Conservation (phyloP, 1,139 yeast genomes). For the Debaryomyces singareniensis region DNA sequence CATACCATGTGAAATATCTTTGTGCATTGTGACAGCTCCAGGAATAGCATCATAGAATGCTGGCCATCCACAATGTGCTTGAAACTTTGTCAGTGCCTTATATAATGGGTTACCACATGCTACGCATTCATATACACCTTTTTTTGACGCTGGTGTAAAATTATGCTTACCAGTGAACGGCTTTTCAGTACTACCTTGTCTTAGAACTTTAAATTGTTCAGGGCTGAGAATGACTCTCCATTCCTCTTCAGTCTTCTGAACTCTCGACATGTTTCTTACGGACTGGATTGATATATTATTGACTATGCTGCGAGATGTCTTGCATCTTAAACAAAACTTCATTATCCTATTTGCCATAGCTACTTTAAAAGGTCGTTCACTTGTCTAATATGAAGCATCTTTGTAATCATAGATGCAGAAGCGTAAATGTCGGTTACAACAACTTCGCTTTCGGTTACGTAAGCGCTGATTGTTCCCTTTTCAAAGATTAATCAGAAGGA, state of each 20-base stretch:
- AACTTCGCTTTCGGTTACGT: no score
- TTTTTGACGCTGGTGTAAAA: conserved; percentile 32
- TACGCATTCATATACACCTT: conserved; percentile 76
- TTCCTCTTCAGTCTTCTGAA: conserved; percentile 49
- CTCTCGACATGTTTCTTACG: conserved; percentile 1
- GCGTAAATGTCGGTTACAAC: no score
- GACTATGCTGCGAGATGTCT: no score
- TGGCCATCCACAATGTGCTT: conserved; percentile 97
- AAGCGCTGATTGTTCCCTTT: no score
- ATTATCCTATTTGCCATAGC: no score
- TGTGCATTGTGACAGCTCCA: conserved; percentile 57
- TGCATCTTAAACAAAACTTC: no score
- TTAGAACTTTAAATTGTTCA: conserved; percentile 69
- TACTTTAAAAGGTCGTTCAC: no score
- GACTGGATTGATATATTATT: no score
- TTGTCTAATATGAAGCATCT: no score
- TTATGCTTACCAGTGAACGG: conserved; percentile 73
- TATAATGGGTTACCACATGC: conserved; percentile 81
- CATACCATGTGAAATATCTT: conserved; percentile 69
- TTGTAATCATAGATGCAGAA: no score
- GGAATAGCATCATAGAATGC: conserved; percentile 89
- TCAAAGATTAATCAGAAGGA: no score
- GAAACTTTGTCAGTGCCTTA: conserved; percentile 72
- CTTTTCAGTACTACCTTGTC: conserved; percentile 79
- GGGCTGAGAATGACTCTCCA: conserved; percentile 81